Evolutionary conservation across 2,329 filamentous ascomycete genomes (phyloP).

Genomic region (Pseudogymnoascus pannorum): DNA sequence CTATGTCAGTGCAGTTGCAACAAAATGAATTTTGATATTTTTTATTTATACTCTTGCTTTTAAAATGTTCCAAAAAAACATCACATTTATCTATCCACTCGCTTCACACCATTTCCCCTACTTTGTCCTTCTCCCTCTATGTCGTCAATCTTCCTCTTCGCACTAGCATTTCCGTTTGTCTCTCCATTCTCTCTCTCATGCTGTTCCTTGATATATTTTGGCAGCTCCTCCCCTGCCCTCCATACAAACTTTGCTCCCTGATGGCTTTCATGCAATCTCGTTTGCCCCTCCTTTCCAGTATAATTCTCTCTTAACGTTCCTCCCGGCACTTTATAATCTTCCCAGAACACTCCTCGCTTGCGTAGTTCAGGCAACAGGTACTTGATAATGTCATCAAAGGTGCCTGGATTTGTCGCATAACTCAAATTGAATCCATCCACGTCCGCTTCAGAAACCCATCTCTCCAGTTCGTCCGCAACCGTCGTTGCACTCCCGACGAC

Average conservation of each 20-base stretch:
- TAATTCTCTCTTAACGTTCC: slow-evolving; percentile 15
- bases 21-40: not conserved
- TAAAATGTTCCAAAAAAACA: not conserved
- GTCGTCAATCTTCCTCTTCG: not conserved
- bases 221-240: slow-evolving; percentile 6
- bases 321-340: slow-evolving; percentile 32
- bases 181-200: not conserved
- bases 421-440: slow-evolving; percentile 69
- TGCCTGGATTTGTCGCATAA: slow-evolving; percentile 56
- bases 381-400: slow-evolving; percentile 60
- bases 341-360: slow-evolving; percentile 48
- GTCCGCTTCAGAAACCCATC: slow-evolving; percentile 60
- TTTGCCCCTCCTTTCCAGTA: slow-evolving; percentile 12
- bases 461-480: slow-evolving; percentile 60
- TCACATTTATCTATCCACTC: not conserved
- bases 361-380: slow-evolving; percentile 56
- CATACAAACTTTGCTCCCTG: slow-evolving; percentile 18
- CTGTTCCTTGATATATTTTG: not conserved
- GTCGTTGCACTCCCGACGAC: slow-evolving; percentile 41
- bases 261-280: slow-evolving; percentile 14
- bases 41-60: not conserved
- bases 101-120: not conserved
- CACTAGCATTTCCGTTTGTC: not conserved
- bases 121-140: not conserved
- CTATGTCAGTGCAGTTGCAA: too few species aligned